Evolutionary conservation across 305 asterid genomes (phyloP), one percentile per base, ranked within the genome.

Genomic region (Fraxinus angustifolia): DNA sequence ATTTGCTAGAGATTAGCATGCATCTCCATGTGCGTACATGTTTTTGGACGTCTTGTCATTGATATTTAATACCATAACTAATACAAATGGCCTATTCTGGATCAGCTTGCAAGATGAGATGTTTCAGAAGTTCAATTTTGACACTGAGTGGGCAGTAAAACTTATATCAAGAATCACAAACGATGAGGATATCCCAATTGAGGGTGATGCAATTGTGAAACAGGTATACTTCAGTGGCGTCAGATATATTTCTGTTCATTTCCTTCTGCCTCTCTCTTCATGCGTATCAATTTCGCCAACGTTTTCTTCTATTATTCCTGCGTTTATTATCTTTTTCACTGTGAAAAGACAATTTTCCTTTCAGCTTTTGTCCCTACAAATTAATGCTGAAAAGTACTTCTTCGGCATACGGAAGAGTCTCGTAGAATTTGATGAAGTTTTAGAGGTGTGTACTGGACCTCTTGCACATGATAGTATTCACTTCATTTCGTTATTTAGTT

Each of bases 391-490:
- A 86, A 96, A 94, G 79, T 92, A 89, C 86, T 94, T 90, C 91
- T 96, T 96, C 84, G 91, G 91, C 75, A 91, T 96, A 80, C 90
- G 99, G 84, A 96, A 94, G 94, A 94, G 92, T 87, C 98, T 96
- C 19, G 97, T 94, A 70, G 99, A 96, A 90, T 96, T 96, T 60
- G 99, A 96, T 86, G 98, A 96, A 92, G 99, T 96, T 82, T 89
- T 96, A 84, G 99, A 96, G 99, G 99, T 96, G 93, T 53, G 73
- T 34, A 84, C 50, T 85, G 21, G 42, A 56, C 77, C 77, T 79
- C 76, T 79, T 8, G 42, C 78, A 76, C 81, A 53, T 70, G 11
- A 17, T 35, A 34, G 35, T 62, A 17, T 75, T 78, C 23, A 28
- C 60, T 45, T 67, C 33, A 78, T 21, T 48, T 12, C 42, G 58